Evolutionary conservation across 306 rosid species (phyloP).

Genomic region (Senna tora): DNA sequence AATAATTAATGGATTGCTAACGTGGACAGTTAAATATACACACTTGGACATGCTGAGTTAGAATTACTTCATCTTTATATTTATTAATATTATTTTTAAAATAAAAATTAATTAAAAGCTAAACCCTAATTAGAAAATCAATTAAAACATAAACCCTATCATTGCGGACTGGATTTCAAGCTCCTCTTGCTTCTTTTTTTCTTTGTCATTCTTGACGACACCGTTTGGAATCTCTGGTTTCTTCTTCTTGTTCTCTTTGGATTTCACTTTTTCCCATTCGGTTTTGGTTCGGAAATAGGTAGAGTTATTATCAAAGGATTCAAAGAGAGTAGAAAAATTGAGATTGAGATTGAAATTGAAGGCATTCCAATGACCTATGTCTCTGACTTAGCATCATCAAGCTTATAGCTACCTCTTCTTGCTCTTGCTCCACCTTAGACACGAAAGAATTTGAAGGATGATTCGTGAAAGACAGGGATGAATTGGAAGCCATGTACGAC

Average conservation of each 20-base stretch:
- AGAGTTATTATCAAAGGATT: conserved; percentile 74
- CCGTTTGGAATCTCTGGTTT: conserved; percentile 39
- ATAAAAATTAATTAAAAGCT: too few relatives aligned
- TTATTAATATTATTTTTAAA: too few relatives aligned
- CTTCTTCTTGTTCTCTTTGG: conserved; percentile 40
- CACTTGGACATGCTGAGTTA: too few relatives aligned
- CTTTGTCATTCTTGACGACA: conserved; percentile 37
- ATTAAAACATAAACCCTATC: too few relatives aligned
- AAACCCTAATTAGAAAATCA: too few relatives aligned
- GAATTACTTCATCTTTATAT: too few relatives aligned
- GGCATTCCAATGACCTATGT: conserved; percentile 58
- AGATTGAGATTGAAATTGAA: conserved; percentile 33
- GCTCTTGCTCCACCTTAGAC: conserved; percentile 79
- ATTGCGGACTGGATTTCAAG: conserved; percentile 36
- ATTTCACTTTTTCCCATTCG: conserved; percentile 8
- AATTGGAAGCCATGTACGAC: conserved; percentile 49
- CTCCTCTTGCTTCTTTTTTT: conserved; percentile 30
- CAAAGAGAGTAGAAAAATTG: too few relatives aligned
- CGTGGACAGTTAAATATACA: too few relatives aligned
- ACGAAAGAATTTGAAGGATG: conserved; percentile 56
- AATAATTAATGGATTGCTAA: too few relatives aligned
- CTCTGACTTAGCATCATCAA: conserved; percentile 89
- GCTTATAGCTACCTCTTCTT: conserved; percentile 89
- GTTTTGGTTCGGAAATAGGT: conserved; percentile 47
- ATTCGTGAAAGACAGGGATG: conserved; percentile 48